A percentile compares a stretch with the other conserved stretches of the same genome.
Evolutionary conservation across 805 yeast species (phyloP).

Genomic region (Kodamaea hsintzibuensis): DNA sequence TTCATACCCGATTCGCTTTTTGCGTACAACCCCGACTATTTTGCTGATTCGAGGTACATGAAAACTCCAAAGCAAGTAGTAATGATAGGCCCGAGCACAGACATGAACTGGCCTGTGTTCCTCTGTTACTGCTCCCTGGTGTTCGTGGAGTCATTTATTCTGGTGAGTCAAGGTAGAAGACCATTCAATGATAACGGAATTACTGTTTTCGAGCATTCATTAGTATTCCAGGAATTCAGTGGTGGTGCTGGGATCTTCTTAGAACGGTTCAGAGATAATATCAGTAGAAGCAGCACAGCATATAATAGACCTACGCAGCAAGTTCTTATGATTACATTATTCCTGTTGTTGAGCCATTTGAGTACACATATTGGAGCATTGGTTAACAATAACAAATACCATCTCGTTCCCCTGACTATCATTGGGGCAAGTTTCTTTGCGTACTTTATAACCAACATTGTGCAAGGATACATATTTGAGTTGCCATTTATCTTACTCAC

Average conservation of each 20-base stretch:
- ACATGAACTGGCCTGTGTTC: constrained; percentile 59
- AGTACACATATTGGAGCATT: constrained; percentile 64
- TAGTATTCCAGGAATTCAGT: constrained; percentile 74
- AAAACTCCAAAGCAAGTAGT: constrained; percentile 26
- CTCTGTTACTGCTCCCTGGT: constrained; percentile 59
- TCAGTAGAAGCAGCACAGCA: constrained; percentile 7
- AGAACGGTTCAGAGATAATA: constrained; percentile 7
- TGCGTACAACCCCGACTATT: constrained; percentile 25
- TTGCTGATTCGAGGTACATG: constrained; percentile 28
- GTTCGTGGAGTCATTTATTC: constrained; percentile 64
- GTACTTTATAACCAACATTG: constrained; percentile 41
- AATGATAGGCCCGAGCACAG: constrained; percentile 50
- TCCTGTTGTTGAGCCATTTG: constrained; percentile 60
- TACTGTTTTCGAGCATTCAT: constrained; percentile 72
- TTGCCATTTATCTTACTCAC: constrained; percentile 58
- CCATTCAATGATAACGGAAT: constrained; percentile 68
- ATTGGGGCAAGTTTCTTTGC: constrained; percentile 55
- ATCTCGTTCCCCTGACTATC: constrained; percentile 63
- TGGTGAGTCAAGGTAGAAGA: constrained; percentile 53
- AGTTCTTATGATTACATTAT: constrained; percentile 50
- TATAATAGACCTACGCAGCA: constrained; percentile 51
- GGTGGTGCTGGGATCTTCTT: constrained; percentile 26
- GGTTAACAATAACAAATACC: constrained; percentile 49
- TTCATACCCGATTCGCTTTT: constrained; percentile 20
- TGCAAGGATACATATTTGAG: constrained; percentile 40